Evolutionary conservation across 768 basidiomycete genomes (phyloP).

Genomic region (Amanita molliuscula): DNA sequence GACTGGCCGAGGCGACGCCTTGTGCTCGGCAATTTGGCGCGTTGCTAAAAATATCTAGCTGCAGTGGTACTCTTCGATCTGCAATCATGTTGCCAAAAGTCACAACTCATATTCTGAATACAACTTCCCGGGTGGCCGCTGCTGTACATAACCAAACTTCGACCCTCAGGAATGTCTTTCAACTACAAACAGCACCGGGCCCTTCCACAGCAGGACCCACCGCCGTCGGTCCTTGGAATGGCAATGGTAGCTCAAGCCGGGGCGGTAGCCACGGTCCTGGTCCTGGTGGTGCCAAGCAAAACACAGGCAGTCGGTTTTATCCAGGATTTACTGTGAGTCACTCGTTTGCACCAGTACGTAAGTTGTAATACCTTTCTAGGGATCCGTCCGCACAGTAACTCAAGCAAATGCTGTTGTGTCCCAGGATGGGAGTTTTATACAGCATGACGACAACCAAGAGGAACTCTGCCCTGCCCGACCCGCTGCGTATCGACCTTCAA

Average conservation of each 20-base stretch:
- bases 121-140: constrained; percentile 66
- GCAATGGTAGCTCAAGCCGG: constrained; percentile 36
- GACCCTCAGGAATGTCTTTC: constrained; percentile 69
- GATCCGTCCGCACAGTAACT: constrained; percentile 62
- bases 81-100: constrained; percentile 70
- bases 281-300: constrained; percentile 64
- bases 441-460: constrained; percentile 47
- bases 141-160: constrained; percentile 65
- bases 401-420: constrained; percentile 57
- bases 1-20: background rate
- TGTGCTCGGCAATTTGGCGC: background rate
- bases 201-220: constrained; percentile 28
- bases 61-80: no score
- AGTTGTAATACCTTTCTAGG: constrained; percentile 21
- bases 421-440: constrained; percentile 34
- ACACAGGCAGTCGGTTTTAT: constrained; percentile 63
- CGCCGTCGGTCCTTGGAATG: constrained; percentile 30
- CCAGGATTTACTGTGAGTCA: constrained; percentile 52
- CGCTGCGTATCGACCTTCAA: constrained; percentile 16
- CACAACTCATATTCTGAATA: constrained; percentile 67
- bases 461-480: constrained; percentile 28
- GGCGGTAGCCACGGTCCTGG: constrained; percentile 44
- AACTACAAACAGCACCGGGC: constrained; percentile 45
- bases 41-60: background rate
- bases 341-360: constrained; percentile 4